Conservation (phyloP, 768 basidiomycete species). For the Tulasnella sp. region DNA sequence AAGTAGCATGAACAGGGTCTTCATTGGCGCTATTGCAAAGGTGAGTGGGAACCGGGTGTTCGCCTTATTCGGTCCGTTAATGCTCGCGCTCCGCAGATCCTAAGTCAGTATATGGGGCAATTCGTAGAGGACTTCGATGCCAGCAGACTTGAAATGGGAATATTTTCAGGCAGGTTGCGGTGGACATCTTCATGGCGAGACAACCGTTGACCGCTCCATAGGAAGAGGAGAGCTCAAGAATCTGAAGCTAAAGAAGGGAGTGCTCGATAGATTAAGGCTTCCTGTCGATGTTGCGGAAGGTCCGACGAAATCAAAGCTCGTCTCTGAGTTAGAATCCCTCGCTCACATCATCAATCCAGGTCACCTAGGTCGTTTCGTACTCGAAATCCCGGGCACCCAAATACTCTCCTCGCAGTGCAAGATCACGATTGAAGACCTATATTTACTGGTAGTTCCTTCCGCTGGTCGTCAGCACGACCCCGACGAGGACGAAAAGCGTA, state of each 20-base stretch:
- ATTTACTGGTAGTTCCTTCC: constrained; percentile 87
- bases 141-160: constrained; percentile 92
- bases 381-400: constrained; percentile 89
- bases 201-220: neutral
- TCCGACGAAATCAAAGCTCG: constrained; percentile 39
- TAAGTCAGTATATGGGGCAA: constrained; percentile 89
- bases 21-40: neutral
- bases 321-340: neutral
- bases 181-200: neutral
- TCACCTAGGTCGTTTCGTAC: constrained; percentile 80
- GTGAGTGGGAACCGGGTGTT: neutral
- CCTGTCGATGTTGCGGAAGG: constrained; percentile 96
- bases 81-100: constrained; percentile 52
- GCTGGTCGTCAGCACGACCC: constrained; percentile 67
- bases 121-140: constrained; percentile 97
- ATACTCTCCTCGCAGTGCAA: constrained; percentile 89
- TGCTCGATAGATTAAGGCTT: constrained; percentile 91
- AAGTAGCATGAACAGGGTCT: neutral
- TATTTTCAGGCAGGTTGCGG: constrained; percentile 67
- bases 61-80: neutral
- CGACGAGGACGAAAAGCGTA: constrained; percentile 81
- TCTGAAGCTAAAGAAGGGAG: constrained; percentile 87
- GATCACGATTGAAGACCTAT: constrained; percentile 89
- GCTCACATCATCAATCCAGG: constrained; percentile 50
- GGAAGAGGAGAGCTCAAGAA: constrained; percentile 75